These are phyloP conservation scores for Rutstroemia sp. DNA, from an alignment of 2,329 filamentous ascomycete genomes.

Conservation along the genomic window DNA sequence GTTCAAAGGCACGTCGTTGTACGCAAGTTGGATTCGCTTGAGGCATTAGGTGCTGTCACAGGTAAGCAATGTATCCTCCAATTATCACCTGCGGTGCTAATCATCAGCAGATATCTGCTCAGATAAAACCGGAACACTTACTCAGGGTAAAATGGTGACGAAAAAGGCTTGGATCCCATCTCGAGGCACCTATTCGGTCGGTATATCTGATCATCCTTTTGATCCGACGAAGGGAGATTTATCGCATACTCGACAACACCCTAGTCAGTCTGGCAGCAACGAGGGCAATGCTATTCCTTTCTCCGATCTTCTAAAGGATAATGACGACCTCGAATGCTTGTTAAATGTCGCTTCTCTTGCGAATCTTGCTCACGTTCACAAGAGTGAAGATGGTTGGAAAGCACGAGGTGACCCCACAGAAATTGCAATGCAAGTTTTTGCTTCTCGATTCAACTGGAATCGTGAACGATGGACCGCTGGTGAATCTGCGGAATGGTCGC, in stretches of 20 bases:
- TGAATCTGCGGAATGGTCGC: constrained; percentile 43
- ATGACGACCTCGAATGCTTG: constrained; percentile 43
- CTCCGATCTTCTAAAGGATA: constrained; percentile 36
- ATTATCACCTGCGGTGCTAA: constrained; percentile 33
- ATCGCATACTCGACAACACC: constrained; percentile 29
- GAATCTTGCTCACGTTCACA: constrained; percentile 56
- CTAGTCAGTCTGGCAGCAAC: constrained; percentile 13
- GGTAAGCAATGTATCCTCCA: constrained; percentile 32
- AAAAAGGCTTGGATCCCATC: constrained; percentile 47
- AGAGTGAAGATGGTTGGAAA: constrained; percentile 47
- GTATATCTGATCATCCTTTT: constrained; percentile 41
- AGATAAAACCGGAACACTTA: constrained; percentile 68
- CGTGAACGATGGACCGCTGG: constrained; percentile 43
- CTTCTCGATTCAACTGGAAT: constrained; percentile 59
- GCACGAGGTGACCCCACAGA: constrained; percentile 63
- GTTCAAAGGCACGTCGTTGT: constrained; percentile 50
- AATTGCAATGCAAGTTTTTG: constrained; percentile 69
- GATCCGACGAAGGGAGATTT: constrained; percentile 42
- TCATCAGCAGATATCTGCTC: constrained; percentile 49
- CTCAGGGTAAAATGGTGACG: constrained; percentile 41
- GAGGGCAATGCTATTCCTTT: not conserved
- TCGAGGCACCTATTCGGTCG: constrained; percentile 44
- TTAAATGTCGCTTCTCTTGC: constrained; percentile 57
- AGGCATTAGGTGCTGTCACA: constrained; percentile 49
- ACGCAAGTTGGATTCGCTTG: constrained; percentile 46